Percentiles rank a stretch among this genome's conserved stretches.
Evolutionary conservation across 768 basidiomycete genomes (phyloP).

Genomic region (Mycena sanguinolenta): DNA sequence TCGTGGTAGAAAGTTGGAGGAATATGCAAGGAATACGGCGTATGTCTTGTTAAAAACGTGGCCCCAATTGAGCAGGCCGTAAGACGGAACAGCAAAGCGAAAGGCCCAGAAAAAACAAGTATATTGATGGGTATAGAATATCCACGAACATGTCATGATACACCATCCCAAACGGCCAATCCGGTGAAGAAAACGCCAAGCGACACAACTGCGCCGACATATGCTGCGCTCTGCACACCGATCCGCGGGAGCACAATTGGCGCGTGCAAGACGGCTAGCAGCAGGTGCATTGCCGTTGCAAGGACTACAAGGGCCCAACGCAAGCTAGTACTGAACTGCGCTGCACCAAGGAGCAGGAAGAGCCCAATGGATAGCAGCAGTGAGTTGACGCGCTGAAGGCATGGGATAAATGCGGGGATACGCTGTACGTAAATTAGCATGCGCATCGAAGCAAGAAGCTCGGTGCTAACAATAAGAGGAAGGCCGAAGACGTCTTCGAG

Average conservation of each 20-base stretch:
- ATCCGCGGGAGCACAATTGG: constrained; percentile 76
- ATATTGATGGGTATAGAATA: constrained; percentile 4
- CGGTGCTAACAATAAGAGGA: constrained; percentile 80
- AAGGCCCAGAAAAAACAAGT: constrained; percentile 8
- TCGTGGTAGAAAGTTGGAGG: not conserved
- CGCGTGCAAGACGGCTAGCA: constrained; percentile 75
- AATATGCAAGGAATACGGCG: too few relatives aligned
- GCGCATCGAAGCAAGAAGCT: not conserved
- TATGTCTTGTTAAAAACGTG: too few relatives aligned
- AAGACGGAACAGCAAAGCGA: not conserved
- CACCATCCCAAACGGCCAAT: constrained; percentile 77
- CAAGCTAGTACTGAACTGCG: constrained; percentile 66
- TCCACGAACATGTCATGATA: constrained; percentile 53
- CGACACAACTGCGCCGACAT: constrained; percentile 74
- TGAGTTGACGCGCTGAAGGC: constrained; percentile 81
- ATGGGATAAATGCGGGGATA: constrained; percentile 85
- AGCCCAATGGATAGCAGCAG: constrained; percentile 79
- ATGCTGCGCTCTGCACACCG: constrained; percentile 83
- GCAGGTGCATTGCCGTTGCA: constrained; percentile 57
- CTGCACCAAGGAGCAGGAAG: constrained; percentile 70
- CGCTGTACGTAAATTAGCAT: constrained; percentile 55
- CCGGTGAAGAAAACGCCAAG: constrained; percentile 81
- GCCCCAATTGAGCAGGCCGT: too few relatives aligned
- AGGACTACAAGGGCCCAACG: constrained; percentile 47
- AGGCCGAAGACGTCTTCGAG: constrained; percentile 84